These are phyloP conservation scores for Tricharina praecox DNA, from an alignment of 495 filamentous ascomycete genomes.

Conservation along the genomic window DNA sequence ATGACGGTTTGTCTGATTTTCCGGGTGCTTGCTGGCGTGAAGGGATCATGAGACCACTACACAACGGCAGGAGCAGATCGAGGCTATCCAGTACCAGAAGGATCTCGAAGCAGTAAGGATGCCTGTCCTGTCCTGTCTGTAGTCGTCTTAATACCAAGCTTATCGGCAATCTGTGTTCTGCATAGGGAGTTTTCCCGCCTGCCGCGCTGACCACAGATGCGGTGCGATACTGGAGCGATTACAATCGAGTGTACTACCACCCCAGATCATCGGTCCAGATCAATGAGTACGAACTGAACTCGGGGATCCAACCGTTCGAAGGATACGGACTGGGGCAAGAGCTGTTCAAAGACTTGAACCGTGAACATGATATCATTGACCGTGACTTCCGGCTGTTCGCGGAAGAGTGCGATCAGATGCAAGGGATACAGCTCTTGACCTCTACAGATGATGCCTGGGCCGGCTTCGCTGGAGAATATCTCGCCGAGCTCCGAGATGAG, in stretches of 20 bases:
- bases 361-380: constrained; percentile 74
- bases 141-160: constrained; percentile 56
- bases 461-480: constrained; percentile 62
- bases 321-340: constrained; percentile 64
- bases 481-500: constrained; percentile 73
- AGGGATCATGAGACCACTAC: constrained; percentile 53
- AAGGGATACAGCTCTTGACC: constrained; percentile 68
- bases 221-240: constrained; percentile 93
- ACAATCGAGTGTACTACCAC: constrained; percentile 78
- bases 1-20: neutral
- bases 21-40: neutral
- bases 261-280: constrained; percentile 75
- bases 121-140: constrained; percentile 37
- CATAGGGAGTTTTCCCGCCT: constrained; percentile 47
- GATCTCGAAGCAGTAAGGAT: constrained; percentile 51
- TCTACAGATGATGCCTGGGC: constrained; percentile 83
- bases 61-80: constrained; percentile 48
- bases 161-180: too few species aligned
- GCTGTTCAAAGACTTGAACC: constrained; percentile 60
- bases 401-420: constrained; percentile 86
- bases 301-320: constrained; percentile 65
- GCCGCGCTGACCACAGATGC: constrained; percentile 45
- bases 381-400: constrained; percentile 69
- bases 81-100: constrained; percentile 54
- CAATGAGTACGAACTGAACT: constrained; percentile 71